phyloP scores from a whole-genome alignment of 495 filamentous ascomycete genomes.

The Penicillium argentinense region DNA sequence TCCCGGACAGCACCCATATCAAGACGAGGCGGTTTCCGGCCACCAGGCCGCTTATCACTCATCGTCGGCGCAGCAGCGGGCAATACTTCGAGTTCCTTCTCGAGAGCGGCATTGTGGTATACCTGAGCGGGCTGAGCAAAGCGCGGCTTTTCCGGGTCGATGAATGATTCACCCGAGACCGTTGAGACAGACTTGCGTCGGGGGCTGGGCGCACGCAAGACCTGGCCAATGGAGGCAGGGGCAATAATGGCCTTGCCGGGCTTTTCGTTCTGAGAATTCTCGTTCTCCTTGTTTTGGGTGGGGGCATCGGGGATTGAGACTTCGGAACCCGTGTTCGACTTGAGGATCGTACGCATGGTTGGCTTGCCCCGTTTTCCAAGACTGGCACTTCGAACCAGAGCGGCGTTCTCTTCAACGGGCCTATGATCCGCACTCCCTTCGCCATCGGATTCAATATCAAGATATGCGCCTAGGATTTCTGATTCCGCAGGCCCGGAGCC shows the following conservation, averaged over 20 bases:
- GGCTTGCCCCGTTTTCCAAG: constrained; percentile 72
- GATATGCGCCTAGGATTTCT: constrained; percentile 42
- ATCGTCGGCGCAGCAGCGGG: constrained; percentile 40
- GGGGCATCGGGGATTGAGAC: constrained; percentile 15
- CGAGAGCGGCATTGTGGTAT: constrained; percentile 9
- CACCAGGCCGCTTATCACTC: constrained; percentile 41
- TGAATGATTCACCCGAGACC: constrained; percentile 27
- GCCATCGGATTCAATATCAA: constrained; percentile 39
- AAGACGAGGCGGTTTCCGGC: constrained; percentile 68
- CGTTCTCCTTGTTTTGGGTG: neutral
- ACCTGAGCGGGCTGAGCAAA: constrained; percentile 19
- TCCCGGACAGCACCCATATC: constrained; percentile 77
- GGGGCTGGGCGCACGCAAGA: constrained; percentile 23
- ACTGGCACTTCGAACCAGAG: constrained; percentile 75
- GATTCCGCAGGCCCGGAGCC: constrained; percentile 52
- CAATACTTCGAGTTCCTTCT: constrained; percentile 35
- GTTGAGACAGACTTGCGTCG: constrained; percentile 29
- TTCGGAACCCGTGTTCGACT: constrained; percentile 28
- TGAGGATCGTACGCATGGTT: constrained; percentile 64
- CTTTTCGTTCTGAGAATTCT: neutral
- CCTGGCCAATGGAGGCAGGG: constrained; percentile 12
- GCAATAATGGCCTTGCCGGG: neutral
- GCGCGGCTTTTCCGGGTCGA: constrained; percentile 39
- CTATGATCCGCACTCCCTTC: constrained; percentile 35
- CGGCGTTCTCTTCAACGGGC: constrained; percentile 51